phyloP scores from a whole-genome alignment of 495 filamentous ascomycete genomes.

The Penicillium dipodomyicola region DNA sequence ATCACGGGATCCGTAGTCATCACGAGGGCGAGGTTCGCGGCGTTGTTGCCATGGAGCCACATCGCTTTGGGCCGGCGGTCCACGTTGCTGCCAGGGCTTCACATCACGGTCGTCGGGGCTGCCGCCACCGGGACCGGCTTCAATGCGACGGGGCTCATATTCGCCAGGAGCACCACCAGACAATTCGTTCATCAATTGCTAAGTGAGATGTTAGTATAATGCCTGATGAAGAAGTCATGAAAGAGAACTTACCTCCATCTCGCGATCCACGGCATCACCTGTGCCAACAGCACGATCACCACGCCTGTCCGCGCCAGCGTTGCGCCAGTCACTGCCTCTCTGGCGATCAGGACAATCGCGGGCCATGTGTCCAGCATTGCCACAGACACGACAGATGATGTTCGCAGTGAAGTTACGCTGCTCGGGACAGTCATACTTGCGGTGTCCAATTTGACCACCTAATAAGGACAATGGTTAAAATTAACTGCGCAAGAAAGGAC shows the following conservation, averaged over 20 bases:
- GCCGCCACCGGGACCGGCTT: conserved; percentile 68
- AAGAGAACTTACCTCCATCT: conserved; percentile 76
- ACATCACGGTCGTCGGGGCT: conserved; percentile 53
- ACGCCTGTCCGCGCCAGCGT: conserved; percentile 45
- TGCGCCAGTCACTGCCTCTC: conserved; percentile 87
- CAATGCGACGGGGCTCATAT: conserved; percentile 75
- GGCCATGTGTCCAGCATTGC: conserved; percentile 90
- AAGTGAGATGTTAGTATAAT: conserved; percentile 35
- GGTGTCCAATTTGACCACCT: conserved; percentile 95
- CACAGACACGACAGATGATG: conserved; percentile 98
- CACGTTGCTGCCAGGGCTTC: conserved; percentile 92
- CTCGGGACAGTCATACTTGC: conserved; percentile 98
- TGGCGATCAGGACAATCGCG: conserved; percentile 91
- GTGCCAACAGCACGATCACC: conserved; percentile 64
- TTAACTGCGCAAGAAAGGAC: conserved; percentile 2
- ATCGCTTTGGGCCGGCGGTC: conserved; percentile 66
- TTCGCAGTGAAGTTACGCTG: conserved; percentile 97
- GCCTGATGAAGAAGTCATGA: neutral
- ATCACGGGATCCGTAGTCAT: conserved; percentile 54
- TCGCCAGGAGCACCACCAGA: conserved; percentile 68
- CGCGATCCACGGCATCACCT: conserved; percentile 86
- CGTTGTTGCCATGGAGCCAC: conserved; percentile 72
- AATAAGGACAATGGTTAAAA: conserved; percentile 13
- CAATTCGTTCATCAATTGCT: conserved; percentile 98
- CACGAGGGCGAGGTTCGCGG: conserved; percentile 53